Conservation (phyloP, 352 stramenopile genomes). For the Phytophthora ohioensis region DNA sequence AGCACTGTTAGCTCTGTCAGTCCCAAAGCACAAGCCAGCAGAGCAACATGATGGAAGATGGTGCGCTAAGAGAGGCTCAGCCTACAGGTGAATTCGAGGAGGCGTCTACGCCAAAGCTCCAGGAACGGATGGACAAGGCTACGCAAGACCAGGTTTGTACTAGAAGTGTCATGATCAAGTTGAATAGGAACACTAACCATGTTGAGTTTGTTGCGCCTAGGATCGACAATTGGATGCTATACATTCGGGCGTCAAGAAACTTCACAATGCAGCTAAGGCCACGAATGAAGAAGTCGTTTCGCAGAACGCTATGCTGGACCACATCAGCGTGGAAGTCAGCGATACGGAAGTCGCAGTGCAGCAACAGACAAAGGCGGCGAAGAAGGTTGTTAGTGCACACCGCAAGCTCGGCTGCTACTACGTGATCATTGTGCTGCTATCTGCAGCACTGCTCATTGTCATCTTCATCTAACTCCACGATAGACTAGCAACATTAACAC, state of each 20-base stretch:
- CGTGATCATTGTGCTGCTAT: constrained; percentile 61
- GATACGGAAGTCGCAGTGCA: constrained; percentile 54
- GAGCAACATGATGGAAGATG: constrained; percentile 36
- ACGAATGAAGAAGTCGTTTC: constrained; percentile 66
- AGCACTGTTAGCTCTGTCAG: neutral
- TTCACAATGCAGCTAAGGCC: constrained; percentile 64
- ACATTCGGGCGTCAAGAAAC: constrained; percentile 54
- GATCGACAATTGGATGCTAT: constrained; percentile 70
- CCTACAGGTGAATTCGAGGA: constrained; percentile 54
- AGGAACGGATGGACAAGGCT: constrained; percentile 60
- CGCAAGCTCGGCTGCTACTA: constrained; percentile 67
- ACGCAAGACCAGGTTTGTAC: constrained; percentile 49
- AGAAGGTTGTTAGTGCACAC: constrained; percentile 55
- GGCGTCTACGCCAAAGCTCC: constrained; percentile 54
- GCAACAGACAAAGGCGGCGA: constrained; percentile 60
- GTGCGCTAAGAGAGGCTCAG: constrained; percentile 28
- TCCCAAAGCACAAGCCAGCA: neutral
- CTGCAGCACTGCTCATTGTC: constrained; percentile 59
- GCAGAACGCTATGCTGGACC: constrained; percentile 71
- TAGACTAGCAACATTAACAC: constrained; percentile 1
- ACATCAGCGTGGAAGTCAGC: constrained; percentile 55
- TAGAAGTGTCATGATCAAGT: neutral
- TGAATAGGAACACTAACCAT: constrained; percentile 1
- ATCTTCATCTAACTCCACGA: constrained; percentile 51
- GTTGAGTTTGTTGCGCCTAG: constrained; percentile 32